Conservation (phyloP, 1,139 yeast species). For the Kodamaea ohmeri region DNA sequence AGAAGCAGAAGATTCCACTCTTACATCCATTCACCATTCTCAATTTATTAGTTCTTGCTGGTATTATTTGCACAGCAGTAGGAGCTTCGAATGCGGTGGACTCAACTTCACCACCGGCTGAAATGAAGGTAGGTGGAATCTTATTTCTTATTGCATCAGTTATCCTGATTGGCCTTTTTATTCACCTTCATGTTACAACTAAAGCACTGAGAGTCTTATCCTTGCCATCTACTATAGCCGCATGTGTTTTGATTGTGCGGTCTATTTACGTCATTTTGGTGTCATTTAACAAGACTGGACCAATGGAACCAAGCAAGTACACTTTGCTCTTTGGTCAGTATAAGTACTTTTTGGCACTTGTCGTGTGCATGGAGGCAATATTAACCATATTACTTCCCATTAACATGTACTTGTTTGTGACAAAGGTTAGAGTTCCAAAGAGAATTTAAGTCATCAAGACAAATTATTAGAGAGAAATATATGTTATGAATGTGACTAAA, state of each 20-base stretch:
- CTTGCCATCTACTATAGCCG: not conserved
- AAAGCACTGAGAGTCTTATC: slow-evolving; percentile 3
- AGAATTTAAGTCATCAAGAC: no score
- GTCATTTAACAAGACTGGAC: slow-evolving; percentile 14
- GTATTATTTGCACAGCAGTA: slow-evolving; percentile 17
- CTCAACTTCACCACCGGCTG: slow-evolving; percentile 4
- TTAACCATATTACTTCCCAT: not conserved
- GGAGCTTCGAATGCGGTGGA: slow-evolving; percentile 16
- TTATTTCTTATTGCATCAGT: slow-evolving; percentile 15
- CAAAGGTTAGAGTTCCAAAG: slow-evolving; percentile 5
- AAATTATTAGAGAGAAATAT: no score
- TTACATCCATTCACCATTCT: slow-evolving; percentile 17
- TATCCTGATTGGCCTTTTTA: slow-evolving; percentile 8
- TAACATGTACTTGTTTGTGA: slow-evolving; percentile 1
- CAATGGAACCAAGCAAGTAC: slow-evolving; percentile 14
- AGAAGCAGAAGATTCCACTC: slow-evolving; percentile 2
- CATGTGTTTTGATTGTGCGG: slow-evolving; percentile 14
- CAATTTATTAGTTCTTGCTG: slow-evolving; percentile 17
- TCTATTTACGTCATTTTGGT: slow-evolving; percentile 17
- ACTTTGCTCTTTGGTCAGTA: slow-evolving; percentile 21
- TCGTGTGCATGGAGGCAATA: slow-evolving; percentile 14
- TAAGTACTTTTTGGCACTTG: slow-evolving; percentile 21
- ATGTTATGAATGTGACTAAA: no score
- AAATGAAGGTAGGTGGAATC: slow-evolving; percentile 16
- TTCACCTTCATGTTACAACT: slow-evolving; percentile 16